These are phyloP conservation scores for Tuber umbilicatum DNA, from an alignment of 495 filamentous ascomycete species.

Conservation along the genomic window DNA sequence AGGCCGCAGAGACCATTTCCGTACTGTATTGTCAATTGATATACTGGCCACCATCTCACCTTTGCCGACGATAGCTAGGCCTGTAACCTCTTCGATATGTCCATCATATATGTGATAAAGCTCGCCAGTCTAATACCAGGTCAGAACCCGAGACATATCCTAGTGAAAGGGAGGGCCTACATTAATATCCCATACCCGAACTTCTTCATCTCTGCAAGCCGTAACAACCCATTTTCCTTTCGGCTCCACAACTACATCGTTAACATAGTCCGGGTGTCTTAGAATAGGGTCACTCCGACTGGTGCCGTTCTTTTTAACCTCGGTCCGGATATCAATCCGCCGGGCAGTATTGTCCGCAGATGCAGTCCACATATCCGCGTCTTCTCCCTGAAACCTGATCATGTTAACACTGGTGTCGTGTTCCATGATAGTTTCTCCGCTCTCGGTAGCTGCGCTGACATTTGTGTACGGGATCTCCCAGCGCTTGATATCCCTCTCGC, in stretches of 20 bases:
- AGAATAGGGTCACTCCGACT: constrained; percentile 67
- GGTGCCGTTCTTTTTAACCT: constrained; percentile 33
- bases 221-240: constrained; percentile 78
- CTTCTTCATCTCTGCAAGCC: constrained; percentile 80
- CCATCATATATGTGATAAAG: constrained; percentile 71
- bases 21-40: constrained; percentile 79
- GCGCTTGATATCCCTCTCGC: constrained; percentile 73
- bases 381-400: constrained; percentile 58
- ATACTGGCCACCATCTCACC: constrained; percentile 62
- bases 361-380: constrained; percentile 81
- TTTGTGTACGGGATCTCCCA: constrained; percentile 47
- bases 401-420: constrained; percentile 89
- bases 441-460: constrained; percentile 35
- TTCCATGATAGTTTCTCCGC: constrained; percentile 58
- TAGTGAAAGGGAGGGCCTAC: constrained; percentile 43
- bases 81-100: constrained; percentile 89
- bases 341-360: constrained; percentile 75
- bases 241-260: constrained; percentile 66
- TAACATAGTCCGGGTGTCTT: constrained; percentile 79
- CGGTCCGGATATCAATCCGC: constrained; percentile 28
- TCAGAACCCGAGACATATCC: constrained; percentile 7
- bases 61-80: constrained; percentile 56
- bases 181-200: constrained; percentile 77
- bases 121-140: constrained; percentile 53
- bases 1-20: constrained; percentile 67